Evolutionary conservation across 306 rosid species (phyloP), one percentile per base, ranked within the genome.

Genomic region (Vigna trinervia): DNA sequence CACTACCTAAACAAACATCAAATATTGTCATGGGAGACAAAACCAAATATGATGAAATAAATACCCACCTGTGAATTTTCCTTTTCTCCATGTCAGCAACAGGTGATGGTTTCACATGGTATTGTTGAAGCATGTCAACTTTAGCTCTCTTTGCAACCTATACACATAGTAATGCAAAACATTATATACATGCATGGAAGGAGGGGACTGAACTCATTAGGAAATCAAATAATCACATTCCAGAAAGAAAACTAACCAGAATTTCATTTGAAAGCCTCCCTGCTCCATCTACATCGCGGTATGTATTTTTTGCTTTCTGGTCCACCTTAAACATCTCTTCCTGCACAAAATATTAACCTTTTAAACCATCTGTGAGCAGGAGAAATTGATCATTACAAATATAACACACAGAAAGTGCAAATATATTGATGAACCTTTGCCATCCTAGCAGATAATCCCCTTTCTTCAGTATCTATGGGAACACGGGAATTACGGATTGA

Each of bases 91-190:
- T 66, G 77, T 83, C 91, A 72, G 86, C 70, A 51, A 80, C 38
- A 6, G 90, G 70, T 19, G 83, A 75, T 71, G 82, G 90, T 46
- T 81, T 83, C 26, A 52, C 72, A 77, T 79, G 80, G 28, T 69
- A 90, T 47, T 66, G 85, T 30, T 50, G 88, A 74, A 85, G 88
- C 23, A 72, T 65, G 62, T 88, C 91, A 74, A 78, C 84, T 82
- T 79, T 85, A 54, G 28, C 87, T 69, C 83, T 87, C 78, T 91
- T 89, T 60, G 87, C 78, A 65, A 80, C 93, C 99, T 90, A 66
- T 39, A 61, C 43, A 80, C 85, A 80, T 11, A 76, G 64, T 20
- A 82, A 65, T 75, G 74, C 12, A 52, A 72, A 74, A 63, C 65
- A 69, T 80, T 47, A 62, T 38, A 52, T 20, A 7, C 48, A 43